Base-by-base conservation (phyloP, 495 filamentous ascomycete species). In the Aspergillus biplanus region DNA sequence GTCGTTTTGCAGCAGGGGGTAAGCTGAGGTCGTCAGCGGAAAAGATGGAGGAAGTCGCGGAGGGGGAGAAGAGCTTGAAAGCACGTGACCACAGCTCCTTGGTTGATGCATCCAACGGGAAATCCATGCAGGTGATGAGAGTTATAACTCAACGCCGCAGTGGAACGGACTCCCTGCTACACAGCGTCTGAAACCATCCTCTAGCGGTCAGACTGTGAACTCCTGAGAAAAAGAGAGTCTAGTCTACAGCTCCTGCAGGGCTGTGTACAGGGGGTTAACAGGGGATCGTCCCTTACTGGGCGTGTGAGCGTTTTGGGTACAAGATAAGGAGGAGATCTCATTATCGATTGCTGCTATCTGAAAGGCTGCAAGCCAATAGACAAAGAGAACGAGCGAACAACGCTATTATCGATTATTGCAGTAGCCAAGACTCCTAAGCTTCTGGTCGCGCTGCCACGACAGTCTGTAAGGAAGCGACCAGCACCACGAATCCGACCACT, bases 361-460 rank as follows among this genome's bases (percentile, higher is more conserved):
- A 2, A 15, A 44, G 39, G 11, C 8, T 44, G 39, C n/a, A 11
- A 44, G 39, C 39, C 39, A 44, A 44, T 44, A 6, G 39, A 44
- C n/a, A 44, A 15, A 11, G 4, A 44, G 39, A 44, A 15, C 39
- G n/a, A 11, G 39, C 11, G 39, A 44, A 44, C 39, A 44, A 15
- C 8, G 39, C n/a, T 50, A 16, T 6, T 21, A 21, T 50, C 33
- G n/a, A 16, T 31, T 16, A 34, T 33, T 37, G 52, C 52, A 55
- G 52, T 33, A 16, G 32, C 52, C 52, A 55, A 55, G 52, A 32
- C 12, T 35, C 32, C 21, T 18, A 35, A 16, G 52, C 52, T 55
- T 55, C 32, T 55, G 21, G 15, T 16, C 21, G 47, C 47, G 47
- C 21, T 18, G 52, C 16, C 52, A 54, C 21, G 31, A 54, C 33